These are phyloP conservation scores for Xylariaceae sp. DNA, from an alignment of 2,329 filamentous ascomycete species.

Conservation along the genomic window DNA sequence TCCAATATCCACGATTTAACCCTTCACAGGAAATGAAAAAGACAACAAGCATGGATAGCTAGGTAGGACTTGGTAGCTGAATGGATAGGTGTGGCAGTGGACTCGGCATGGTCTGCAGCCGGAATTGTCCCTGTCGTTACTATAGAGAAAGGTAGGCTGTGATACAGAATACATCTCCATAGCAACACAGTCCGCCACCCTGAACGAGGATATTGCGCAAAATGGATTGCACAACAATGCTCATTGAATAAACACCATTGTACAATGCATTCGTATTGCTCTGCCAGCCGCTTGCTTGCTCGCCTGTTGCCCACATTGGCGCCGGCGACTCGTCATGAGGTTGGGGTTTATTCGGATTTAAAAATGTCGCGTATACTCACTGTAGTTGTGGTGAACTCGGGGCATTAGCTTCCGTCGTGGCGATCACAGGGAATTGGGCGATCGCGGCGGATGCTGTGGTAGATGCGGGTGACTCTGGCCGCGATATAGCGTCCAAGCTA, in stretches of 20 bases:
- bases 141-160: constrained; percentile 1
- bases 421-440: constrained; percentile 44
- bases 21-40: neutral
- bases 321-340: neutral
- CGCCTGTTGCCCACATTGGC: neutral
- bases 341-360: neutral
- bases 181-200: constrained; percentile 1
- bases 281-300: neutral
- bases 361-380: constrained; percentile 35
- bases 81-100: constrained; percentile 2
- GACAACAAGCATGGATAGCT: constrained; percentile 2
- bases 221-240: constrained; percentile 1
- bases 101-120: constrained; percentile 1
- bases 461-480: constrained; percentile 43
- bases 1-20: neutral
- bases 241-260: neutral
- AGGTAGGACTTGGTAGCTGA: neutral
- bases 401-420: constrained; percentile 40
- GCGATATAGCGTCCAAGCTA: constrained; percentile 44
- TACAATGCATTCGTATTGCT: constrained; percentile 1
- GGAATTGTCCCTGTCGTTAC: neutral
- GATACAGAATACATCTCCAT: constrained; percentile 1
- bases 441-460: constrained; percentile 40
- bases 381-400: constrained; percentile 42
- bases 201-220: neutral